Evolutionary conservation across 495 filamentous ascomycete species (phyloP), one percentile per base, ranked within the genome.

Genomic region (Aspergillus cristatus): DNA sequence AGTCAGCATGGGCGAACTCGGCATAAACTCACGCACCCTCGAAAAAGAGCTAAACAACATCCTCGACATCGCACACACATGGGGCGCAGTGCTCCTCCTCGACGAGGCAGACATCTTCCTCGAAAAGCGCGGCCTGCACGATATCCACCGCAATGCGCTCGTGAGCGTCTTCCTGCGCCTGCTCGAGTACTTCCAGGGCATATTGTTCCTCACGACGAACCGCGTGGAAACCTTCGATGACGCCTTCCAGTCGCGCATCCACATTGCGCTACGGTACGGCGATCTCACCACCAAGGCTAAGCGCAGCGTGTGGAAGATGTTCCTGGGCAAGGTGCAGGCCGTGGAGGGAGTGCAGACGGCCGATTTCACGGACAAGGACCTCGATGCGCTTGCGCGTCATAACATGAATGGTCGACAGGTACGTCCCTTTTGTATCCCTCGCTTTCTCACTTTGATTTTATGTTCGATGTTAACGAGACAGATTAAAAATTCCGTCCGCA

Each of bases 401-500:
- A 78, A 78, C 28, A 60, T 95, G 37, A 95, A 95, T 50, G 88
- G 88, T n/a, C 76, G 88, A 42, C 87, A 94, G 70, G 75, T 76
- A 55, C 45, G 66, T 54, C 34, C 15, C 14, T 18, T 31, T 14
- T 10, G 13, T 16, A 30, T n/a, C 12, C 32, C 6, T 28, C 30
- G 4, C 22, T 42, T 15, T 7, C 26, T n/a, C 13, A 25, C 15
- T 28, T n/a, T 16, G 14, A n/a, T 26, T 35, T 6, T 5, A 18
- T 24, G n/a, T n/a, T 32, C 30, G 46, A 34, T 30, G 29, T 25
- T 38, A 53, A 44, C 14, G 10, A 28, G 1, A 38, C 35, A 81
- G 80, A 95, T 95, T 71, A 95, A 95, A 67, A 94, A 95, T 57
- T 83, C 80, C 4, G 82, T 94, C 30, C 75, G 84, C 36, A 89